A percentile compares a stretch with the other conserved stretches of the same genome.
Evolutionary conservation across 768 basidiomycete genomes (phyloP).

Genomic region (Filobasidium floriforme): DNA sequence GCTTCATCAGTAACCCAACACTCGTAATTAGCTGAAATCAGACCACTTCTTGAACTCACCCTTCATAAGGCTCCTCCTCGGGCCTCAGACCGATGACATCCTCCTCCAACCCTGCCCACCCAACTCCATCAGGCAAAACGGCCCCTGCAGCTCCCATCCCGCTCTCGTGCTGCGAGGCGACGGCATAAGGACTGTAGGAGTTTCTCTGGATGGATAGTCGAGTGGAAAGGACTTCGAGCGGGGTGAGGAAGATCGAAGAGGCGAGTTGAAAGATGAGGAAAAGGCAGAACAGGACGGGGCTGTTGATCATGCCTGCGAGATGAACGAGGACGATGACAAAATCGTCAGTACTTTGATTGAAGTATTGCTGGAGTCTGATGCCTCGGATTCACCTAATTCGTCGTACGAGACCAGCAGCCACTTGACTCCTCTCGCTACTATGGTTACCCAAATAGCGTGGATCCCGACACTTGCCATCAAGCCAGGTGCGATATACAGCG

Average conservation of each 20-base stretch:
- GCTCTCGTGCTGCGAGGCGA: conserved; percentile 18
- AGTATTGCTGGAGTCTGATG: neutral
- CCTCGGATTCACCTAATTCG: conserved; percentile 10
- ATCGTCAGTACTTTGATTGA: neutral
- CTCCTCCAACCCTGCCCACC: conserved; percentile 40
- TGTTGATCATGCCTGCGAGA: conserved; percentile 7
- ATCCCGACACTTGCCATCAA: conserved; percentile 36
- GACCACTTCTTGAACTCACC: conserved; percentile 11
- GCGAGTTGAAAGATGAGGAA: conserved; percentile 41
- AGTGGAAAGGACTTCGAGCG: conserved; percentile 42
- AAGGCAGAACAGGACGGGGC: conserved; percentile 32
- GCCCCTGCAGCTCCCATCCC: conserved; percentile 8
- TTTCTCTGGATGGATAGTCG: conserved; percentile 42
- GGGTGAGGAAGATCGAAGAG: conserved; percentile 40
- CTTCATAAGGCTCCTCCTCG: conserved; percentile 41
- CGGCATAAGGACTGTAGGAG: conserved; percentile 24
- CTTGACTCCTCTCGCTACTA: conserved; percentile 37
- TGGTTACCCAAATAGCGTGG: conserved; percentile 40
- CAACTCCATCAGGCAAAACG: conserved; percentile 34
- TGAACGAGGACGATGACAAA: conserved; percentile 7
- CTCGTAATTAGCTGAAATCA: no score
- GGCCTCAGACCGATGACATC: conserved; percentile 45
- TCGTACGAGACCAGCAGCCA: conserved; percentile 16
- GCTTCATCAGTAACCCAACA: no score
- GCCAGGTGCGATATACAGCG: conserved; percentile 43